Conservation (phyloP, 179 eudicot species). For the Beta macrorhiza region DNA sequence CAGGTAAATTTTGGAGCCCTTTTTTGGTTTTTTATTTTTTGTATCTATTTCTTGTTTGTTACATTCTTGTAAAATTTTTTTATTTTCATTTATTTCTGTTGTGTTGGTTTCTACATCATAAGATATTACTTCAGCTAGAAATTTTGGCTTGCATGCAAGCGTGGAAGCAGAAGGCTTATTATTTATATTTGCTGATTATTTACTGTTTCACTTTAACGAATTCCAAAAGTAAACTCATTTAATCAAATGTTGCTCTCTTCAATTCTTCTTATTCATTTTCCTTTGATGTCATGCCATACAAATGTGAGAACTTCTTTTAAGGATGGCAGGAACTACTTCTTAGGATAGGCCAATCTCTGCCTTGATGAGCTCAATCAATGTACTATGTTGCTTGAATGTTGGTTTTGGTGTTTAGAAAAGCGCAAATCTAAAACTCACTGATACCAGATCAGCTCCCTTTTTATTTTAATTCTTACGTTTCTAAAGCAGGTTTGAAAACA, state of each 20-base stretch:
- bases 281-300: neutral
- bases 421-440: no score
- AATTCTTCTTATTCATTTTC: neutral
- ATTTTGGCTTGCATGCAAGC: neutral
- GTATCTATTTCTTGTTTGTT: no score
- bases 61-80: no score
- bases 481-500: no score
- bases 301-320: no score
- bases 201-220: no score
- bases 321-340: neutral
- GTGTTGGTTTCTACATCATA: neutral
- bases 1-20: constrained; percentile 44
- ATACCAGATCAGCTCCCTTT: no score
- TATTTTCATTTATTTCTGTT: no score
- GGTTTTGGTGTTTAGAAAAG: no score
- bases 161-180: neutral
- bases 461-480: no score
- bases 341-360: neutral
- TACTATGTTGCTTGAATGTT: neutral
- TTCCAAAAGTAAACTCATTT: no score
- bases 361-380: neutral
- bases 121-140: neutral
- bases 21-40: neutral
- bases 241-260: no score
- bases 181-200: neutral